Evolutionary conservation across 495 filamentous ascomycete genomes (phyloP), one percentile per base, ranked within the genome.

Genomic region (Letharia columbiana): DNA sequence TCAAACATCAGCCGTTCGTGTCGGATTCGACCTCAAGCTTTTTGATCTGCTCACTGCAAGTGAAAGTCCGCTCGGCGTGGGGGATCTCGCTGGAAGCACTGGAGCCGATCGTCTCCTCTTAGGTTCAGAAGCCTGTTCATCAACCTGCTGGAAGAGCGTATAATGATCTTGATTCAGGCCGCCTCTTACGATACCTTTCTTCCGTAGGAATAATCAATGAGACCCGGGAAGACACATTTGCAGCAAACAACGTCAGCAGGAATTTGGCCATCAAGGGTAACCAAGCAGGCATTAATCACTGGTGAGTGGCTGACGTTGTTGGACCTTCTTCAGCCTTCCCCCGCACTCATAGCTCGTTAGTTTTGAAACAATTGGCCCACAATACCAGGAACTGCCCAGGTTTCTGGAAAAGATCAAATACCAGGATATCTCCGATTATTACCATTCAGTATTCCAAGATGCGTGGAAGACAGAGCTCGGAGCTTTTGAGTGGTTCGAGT

Each of bases 131-230:
- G 41, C 8, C 8, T 15, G 23, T 28, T 28, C 23, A 28, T 28
- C 23, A 28, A 28, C 12, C 3, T 44, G 8, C 13, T 8, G 12
- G 10, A 17, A 23, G 5, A 59, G 56, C 56, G 35, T 20, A 12
- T 40, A 60, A 2, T 41, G 18, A 11, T n/a, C 1, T 4, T n/a
- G 15, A 13, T 1, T 13, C 23, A 80, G 78, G 75, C 47, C 77
- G 81, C 44, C 42, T 84, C 62, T 66, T 81, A 28, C 76, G 81
- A 13, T 80, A 78, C 69, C 67, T 81, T n/a, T 76, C 76, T 5
- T 75, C 79, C 10, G 72, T 71, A 49, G 63, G 68, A 35, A 66
- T 74, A 18, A 71, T 83, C 57, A 66, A 69, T n/a, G 78, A 83
- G 68, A 68, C 68, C 1, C 72, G 66, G 10, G 33, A 66, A 12